Evolutionary conservation across 345 rosid genomes (phyloP), one percentile per base, ranked within the genome.

Genomic region (Zanthoxylum bungeanum): DNA sequence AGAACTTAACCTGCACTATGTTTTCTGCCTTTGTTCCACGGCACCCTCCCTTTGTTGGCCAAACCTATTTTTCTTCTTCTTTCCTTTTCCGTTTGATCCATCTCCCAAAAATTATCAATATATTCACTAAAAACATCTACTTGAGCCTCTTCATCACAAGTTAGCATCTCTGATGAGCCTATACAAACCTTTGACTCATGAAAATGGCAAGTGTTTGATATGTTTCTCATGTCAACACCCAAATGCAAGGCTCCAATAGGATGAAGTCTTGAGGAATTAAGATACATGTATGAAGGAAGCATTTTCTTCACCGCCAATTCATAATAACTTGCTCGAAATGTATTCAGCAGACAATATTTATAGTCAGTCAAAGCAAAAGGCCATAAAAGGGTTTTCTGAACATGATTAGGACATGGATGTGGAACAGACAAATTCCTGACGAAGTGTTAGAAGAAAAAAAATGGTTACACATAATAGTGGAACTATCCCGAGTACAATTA

Each of bases 1-100:
- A 7, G 49, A 62, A 64, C 3, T 59, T 82, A n/a, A 91, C 97
- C 97, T 73, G 79, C 84, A 71, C 85, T 79, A 70, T 94, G 98
- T 76, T 80, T 79, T 73, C 47, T 78, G 69, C 95, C 97, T 81
- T 85, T 89, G 83, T 93, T 93, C 97, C 97, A 93, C 16, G 98
- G 96, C 2, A 86, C 80, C 36, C 74, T 87, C 74, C 98, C 97
- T 78, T 86, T 91, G 70, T 89, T 94, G 12, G 92, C 92, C 71
- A 85, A 80, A 5, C 86, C 88, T 73, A 79, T 88, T 75, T 83
- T 87, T 78, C 85, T 85, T 79, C 85, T 82, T 79, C 90, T 80
- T 76, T 83, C 76, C 59, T 39, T 79, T 76, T 81, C 88, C 65
- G 71, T 86, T 9, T 47, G 2, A 30, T 46, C 69, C 73, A 22